Evolutionary conservation across 768 basidiomycete species (phyloP).

Genomic region (Phanerochaete sordida): DNA sequence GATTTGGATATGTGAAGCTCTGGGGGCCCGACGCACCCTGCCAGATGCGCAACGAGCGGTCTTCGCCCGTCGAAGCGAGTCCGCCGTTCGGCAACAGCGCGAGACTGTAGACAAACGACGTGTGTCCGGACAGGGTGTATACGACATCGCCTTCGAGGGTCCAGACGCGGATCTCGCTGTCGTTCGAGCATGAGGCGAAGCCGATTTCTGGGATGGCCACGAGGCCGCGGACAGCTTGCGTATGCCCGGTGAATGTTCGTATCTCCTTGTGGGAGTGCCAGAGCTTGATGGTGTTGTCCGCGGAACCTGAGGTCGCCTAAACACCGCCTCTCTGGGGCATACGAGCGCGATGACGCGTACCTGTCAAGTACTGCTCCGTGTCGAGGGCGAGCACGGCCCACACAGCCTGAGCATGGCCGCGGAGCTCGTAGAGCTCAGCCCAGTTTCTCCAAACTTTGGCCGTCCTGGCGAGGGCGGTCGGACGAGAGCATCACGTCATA

Average conservation of each 20-base stretch:
- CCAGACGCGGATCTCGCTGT: constrained; percentile 94
- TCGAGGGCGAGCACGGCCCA: constrained; percentile 88
- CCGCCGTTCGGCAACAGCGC: constrained; percentile 78
- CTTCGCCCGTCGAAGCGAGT: constrained; percentile 90
- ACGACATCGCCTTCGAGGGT: constrained; percentile 75
- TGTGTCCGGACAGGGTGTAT: constrained; percentile 87
- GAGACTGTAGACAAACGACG: constrained; percentile 93
- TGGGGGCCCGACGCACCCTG: constrained; percentile 47
- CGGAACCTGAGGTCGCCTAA: constrained; percentile 57
- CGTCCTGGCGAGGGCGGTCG: constrained; percentile 42
- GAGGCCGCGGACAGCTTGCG: constrained; percentile 87
- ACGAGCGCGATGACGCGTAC: constrained; percentile 34
- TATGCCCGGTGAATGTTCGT: constrained; percentile 81
- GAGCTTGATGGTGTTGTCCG: constrained; percentile 90
- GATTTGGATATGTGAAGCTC: no score
- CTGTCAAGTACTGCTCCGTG: constrained; percentile 77
- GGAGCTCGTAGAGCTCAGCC: constrained; percentile 64
- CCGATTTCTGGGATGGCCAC: constrained; percentile 79
- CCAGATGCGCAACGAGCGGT: constrained; percentile 92
- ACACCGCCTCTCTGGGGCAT: neutral
- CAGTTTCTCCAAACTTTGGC: constrained; percentile 93
- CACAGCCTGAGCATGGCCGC: constrained; percentile 87
- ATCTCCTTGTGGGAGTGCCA: constrained; percentile 78
- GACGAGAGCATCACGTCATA: neutral
- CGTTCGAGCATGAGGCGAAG: constrained; percentile 95